Percentiles rank a stretch among this genome's conserved stretches.
Conservation (phyloP, 2,329 filamentous ascomycete species). For the Coniochaeta prunicola region DNA sequence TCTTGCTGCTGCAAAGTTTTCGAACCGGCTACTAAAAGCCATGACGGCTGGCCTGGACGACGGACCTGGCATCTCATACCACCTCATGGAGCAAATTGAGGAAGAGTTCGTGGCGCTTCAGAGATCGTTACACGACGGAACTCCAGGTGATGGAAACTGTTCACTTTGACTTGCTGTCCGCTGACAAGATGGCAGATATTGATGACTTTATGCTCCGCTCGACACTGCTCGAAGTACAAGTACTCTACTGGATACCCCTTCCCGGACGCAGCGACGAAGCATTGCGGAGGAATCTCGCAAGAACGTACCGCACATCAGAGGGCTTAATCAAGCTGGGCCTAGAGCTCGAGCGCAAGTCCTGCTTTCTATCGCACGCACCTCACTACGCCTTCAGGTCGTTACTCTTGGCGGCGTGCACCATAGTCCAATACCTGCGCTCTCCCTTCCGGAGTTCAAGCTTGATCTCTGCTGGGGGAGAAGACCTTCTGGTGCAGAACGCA, state of each 20-base stretch:
- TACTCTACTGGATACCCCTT: conserved; percentile 42
- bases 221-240: conserved; percentile 44
- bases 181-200: conserved; percentile 28
- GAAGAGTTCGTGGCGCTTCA: conserved; percentile 44
- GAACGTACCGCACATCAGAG: conserved; percentile 40
- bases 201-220: conserved; percentile 41
- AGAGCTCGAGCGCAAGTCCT: conserved; percentile 30
- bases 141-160: conserved; percentile 31
- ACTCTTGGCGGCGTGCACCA: conserved; percentile 36
- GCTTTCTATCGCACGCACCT: conserved; percentile 38
- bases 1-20: conserved; percentile 43
- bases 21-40: conserved; percentile 39
- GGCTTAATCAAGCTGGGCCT: conserved; percentile 34
- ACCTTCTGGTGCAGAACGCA: conserved; percentile 17
- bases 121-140: conserved; percentile 35
- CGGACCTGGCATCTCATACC: conserved; percentile 36
- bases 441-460: conserved; percentile 21
- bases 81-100: conserved; percentile 40
- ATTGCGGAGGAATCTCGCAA: conserved; percentile 36
- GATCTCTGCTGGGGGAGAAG: conserved; percentile 15
- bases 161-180: background rate
- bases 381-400: conserved; percentile 42
- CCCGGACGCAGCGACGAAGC: conserved; percentile 28
- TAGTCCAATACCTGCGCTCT: conserved; percentile 38
- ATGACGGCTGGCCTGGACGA: conserved; percentile 40